These are phyloP conservation scores for Simmondsia chinensis DNA, from an alignment of 148 eudicot species.

Conservation along the genomic window DNA sequence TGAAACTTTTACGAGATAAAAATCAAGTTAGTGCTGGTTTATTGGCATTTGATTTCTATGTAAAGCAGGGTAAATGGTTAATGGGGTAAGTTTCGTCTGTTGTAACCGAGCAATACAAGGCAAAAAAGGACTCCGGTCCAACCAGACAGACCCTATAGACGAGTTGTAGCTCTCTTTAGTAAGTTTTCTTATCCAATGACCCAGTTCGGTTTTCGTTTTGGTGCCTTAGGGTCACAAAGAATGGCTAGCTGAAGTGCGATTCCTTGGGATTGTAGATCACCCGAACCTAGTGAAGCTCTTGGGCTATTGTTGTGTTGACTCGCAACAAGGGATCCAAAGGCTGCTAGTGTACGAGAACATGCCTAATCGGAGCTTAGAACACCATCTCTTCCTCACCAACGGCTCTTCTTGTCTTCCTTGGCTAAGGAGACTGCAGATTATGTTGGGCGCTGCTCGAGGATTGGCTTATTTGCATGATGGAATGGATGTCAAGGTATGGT, in stretches of 20 bases:
- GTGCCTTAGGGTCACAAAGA: constrained; percentile 83
- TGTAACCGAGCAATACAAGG: no score
- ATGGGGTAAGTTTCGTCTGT: no score
- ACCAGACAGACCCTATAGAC: no score
- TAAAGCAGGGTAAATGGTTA: no score
- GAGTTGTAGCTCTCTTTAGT: no score
- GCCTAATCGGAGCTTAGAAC: constrained; percentile 71
- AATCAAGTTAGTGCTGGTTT: no score
- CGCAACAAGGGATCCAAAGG: constrained; percentile 63
- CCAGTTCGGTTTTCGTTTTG: no score
- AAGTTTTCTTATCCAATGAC: no score
- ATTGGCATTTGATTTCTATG: no score
- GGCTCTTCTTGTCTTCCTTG: constrained; percentile 45
- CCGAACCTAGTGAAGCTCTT: constrained; percentile 78
- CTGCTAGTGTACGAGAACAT: constrained; percentile 80
- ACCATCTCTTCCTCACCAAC: constrained; percentile 57
- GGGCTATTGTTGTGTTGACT: constrained; percentile 68
- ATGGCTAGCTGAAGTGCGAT: constrained; percentile 89
- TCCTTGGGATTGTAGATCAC: constrained; percentile 67
- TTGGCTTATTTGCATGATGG: constrained; percentile 72
- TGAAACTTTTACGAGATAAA: no score
- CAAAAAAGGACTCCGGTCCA: no score
- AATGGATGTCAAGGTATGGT: constrained; percentile 56
- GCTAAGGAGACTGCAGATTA: constrained; percentile 52
- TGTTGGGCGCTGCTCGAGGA: constrained; percentile 83